Conservation (phyloP, 2,329 filamentous ascomycete genomes). For the Epichloe sibirici region DNA sequence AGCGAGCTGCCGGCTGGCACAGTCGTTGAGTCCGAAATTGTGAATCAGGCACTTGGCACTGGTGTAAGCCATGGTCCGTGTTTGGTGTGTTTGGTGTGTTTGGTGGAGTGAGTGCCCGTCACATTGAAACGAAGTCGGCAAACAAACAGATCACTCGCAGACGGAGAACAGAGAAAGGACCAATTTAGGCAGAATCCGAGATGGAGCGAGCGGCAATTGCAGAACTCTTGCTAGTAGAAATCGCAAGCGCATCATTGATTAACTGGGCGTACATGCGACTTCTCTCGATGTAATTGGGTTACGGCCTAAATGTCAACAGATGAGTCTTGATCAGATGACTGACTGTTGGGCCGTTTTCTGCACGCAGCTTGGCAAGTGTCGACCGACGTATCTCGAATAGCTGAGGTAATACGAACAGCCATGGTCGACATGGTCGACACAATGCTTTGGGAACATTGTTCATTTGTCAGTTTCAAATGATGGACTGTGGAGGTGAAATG, state of each 20-base stretch:
- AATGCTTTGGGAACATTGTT: no score
- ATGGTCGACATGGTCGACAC: neutral
- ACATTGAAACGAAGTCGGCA: conserved; percentile 1
- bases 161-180: neutral
- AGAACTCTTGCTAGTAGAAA: neutral
- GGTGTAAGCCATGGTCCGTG: conserved; percentile 4
- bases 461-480: neutral
- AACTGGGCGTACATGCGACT: neutral
- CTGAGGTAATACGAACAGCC: neutral
- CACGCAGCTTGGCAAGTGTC: neutral
- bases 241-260: neutral
- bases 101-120: neutral
- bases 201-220: neutral
- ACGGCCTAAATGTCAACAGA: conserved; percentile 1
- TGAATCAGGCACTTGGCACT: conserved; percentile 4
- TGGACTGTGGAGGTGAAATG: neutral
- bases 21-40: neutral
- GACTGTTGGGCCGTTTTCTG: neutral
- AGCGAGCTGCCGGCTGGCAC: conserved; percentile 1
- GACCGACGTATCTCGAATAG: neutral
- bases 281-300: neutral
- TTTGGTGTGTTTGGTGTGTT: neutral
- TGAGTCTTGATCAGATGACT: neutral
- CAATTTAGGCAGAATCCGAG: neutral
- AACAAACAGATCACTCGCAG: conserved; percentile 1